Base-by-base conservation (phyloP, 192 early-diverging fungal genomes). In the Gonapodya prolifera region DNA sequence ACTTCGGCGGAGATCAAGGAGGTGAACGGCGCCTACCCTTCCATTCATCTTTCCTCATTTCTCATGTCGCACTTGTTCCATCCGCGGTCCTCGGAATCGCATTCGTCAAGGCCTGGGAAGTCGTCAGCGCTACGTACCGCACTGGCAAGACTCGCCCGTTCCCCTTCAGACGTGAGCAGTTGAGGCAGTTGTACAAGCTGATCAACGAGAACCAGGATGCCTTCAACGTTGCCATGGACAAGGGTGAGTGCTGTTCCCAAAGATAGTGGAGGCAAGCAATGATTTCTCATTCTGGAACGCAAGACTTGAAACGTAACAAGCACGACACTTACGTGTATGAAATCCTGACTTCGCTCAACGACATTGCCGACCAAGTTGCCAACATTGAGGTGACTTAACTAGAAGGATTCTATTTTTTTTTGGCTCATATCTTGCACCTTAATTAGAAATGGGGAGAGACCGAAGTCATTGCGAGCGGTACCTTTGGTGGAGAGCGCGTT, bases 131-230 rank as follows among this genome's bases (percentile, higher is more conserved):
- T 61, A 23, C 45, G 8, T 61, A 16, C 45, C 45, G 45, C 23
- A 23, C 45, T 8, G 45, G 45, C 8, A 61, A 61, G 23, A 61
- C 45, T 16, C 45, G 45, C 23, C 45, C 45, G 45, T 61, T 61
- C 45, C 8, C 8, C 8, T 61, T 61, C 23, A 61, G 91, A 36
- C 89, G 85, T 70, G 80, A 88, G 45, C 93, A 92, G 80, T 84
- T 94, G 35, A 79, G 86, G 61, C 85, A 84, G 2, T 78, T 94
- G 0, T 88, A 90, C 61, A 75, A 82, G 31, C 80, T 92, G 35
- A 45, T 93, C 34, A 85, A 83, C 8, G 89, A 90, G 31, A 88
- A 92, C 75, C 87, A 91, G 76, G 82, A 82, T 16, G 75, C 69
- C 1, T 69, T 92, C 29, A 79, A 81, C 2, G 87, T 90, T 2